Evolutionary conservation across 805 yeast species (phyloP).

Genomic region (Candida yuanshanica): DNA sequence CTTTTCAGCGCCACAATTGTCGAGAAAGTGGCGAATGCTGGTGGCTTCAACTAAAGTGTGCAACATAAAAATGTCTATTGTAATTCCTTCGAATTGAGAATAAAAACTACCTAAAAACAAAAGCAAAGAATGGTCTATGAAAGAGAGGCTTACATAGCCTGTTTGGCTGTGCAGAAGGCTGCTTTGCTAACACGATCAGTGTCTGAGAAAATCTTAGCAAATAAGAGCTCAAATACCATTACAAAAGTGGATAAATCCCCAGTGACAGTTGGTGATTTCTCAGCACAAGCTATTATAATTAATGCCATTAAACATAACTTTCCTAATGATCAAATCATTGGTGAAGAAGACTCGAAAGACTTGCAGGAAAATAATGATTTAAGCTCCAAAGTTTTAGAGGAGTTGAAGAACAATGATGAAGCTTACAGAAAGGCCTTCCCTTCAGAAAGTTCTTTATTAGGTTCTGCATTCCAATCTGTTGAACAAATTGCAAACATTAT

Average conservation of each 20-base stretch:
- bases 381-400: slow-evolving; percentile 48
- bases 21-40: no score
- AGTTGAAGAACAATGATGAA: slow-evolving; percentile 49
- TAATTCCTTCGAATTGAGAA: no score
- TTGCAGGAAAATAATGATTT: slow-evolving; percentile 49
- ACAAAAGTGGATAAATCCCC: slow-evolving; percentile 89
- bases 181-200: slow-evolving; percentile 63
- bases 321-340: slow-evolving; percentile 83
- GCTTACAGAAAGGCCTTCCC: slow-evolving; percentile 30
- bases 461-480: slow-evolving; percentile 37
- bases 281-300: slow-evolving; percentile 90
- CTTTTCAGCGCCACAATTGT: no score
- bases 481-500: slow-evolving; percentile 57
- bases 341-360: slow-evolving; percentile 84
- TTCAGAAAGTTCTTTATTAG: slow-evolving; percentile 12
- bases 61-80: no score
- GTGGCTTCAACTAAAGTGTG: no score
- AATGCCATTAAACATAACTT: slow-evolving; percentile 74
- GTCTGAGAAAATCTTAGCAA: slow-evolving; percentile 48
- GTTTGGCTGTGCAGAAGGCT: slow-evolving; percentile 87
- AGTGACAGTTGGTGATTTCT: slow-evolving; percentile 94
- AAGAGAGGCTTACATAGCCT: slow-evolving; percentile 73
- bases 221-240: slow-evolving; percentile 46
- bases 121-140: slow-evolving; percentile 43
- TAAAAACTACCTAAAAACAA: no score